Conservation (phyloP, 805 yeast species). For the Phaffomyces antillensis region DNA sequence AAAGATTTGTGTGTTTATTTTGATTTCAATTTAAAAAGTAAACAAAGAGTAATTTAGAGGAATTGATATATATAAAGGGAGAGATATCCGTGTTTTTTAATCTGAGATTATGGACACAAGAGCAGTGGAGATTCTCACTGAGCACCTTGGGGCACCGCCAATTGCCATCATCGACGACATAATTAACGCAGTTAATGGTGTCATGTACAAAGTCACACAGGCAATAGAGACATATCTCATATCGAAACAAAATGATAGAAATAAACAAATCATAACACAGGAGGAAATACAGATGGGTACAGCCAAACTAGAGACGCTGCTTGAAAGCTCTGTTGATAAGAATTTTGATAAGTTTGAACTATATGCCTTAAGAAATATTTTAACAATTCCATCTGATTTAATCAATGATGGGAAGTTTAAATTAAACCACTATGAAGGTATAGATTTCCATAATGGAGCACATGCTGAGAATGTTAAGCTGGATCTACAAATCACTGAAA, state of each 20-base stretch:
- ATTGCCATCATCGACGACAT: slow-evolving; percentile 78
- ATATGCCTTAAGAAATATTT: slow-evolving; percentile 70
- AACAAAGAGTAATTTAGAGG: background rate
- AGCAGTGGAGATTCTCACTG: slow-evolving; percentile 57
- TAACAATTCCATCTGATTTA: slow-evolving; percentile 51
- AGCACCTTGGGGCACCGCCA: slow-evolving; percentile 82
- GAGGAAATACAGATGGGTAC: slow-evolving; percentile 65
- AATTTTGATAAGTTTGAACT: slow-evolving; percentile 84
- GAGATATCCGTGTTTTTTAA: no score
- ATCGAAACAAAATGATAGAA: slow-evolving; percentile 18
- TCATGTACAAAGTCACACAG: slow-evolving; percentile 73
- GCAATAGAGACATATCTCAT: slow-evolving; percentile 65
- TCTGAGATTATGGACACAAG: slow-evolving; percentile 3
- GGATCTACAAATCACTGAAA: slow-evolving; percentile 26
- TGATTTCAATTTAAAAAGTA: background rate
- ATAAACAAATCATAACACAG: slow-evolving; percentile 17
- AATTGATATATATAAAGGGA: no score
- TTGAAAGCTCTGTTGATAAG: slow-evolving; percentile 70
- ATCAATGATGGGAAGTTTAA: slow-evolving; percentile 55
- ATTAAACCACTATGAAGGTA: slow-evolving; percentile 58
- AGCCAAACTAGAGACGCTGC: slow-evolving; percentile 66
- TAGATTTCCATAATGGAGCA: slow-evolving; percentile 24
- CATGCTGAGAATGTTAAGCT: slow-evolving; percentile 17
- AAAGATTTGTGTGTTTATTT: background rate
- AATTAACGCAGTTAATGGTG: slow-evolving; percentile 78